These are phyloP conservation scores for Epichloe sp. DNA, from an alignment of 2,329 filamentous ascomycete genomes.

Conservation along the genomic window DNA sequence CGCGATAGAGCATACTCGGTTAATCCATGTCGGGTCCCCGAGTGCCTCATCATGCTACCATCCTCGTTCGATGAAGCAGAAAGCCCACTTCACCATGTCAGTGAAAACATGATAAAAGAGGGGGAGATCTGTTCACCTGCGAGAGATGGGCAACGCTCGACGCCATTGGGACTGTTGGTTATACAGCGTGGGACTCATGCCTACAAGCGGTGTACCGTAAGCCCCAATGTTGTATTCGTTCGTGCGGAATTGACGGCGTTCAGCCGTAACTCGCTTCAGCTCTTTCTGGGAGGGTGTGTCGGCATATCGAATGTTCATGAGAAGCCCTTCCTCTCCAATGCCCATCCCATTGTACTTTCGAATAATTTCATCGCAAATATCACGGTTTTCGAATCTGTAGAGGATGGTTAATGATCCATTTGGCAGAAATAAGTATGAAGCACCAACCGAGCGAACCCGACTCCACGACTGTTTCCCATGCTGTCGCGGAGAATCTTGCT, in stretches of 20 bases:
- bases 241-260: conserved; percentile 88
- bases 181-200: conserved; percentile 31
- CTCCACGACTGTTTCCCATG: conserved; percentile 86
- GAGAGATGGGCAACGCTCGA: conserved; percentile 17
- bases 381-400: conserved; percentile 71
- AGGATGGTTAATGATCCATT: neutral
- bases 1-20: conserved; percentile 22
- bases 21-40: conserved; percentile 19
- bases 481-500: conserved; percentile 90
- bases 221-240: conserved; percentile 81
- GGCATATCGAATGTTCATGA: conserved; percentile 89
- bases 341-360: conserved; percentile 69
- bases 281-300: conserved; percentile 95
- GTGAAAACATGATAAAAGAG: neutral
- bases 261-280: conserved; percentile 88
- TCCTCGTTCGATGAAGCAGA: conserved; percentile 18
- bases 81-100: conserved; percentile 11
- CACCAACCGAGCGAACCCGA: conserved; percentile 85
- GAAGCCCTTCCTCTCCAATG: conserved; percentile 64
- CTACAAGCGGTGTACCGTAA: conserved; percentile 49
- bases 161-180: conserved; percentile 25
- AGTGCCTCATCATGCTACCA: conserved; percentile 15
- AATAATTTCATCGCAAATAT: conserved; percentile 84
- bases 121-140: conserved; percentile 16
- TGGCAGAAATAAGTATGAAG: neutral